These are phyloP conservation scores for Pichia deserticola DNA, from an alignment of 805 yeast genomes.

Conservation along the genomic window DNA sequence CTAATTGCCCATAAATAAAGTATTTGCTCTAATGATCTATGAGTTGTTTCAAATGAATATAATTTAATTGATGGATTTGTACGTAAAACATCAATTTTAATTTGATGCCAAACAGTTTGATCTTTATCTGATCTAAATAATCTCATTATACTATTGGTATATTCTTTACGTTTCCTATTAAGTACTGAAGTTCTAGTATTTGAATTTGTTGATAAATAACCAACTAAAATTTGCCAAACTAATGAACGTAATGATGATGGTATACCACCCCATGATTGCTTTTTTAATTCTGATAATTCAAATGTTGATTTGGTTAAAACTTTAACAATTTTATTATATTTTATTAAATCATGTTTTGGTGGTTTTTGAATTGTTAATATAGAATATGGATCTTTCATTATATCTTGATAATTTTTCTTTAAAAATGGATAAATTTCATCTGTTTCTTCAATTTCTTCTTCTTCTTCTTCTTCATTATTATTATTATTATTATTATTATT, in stretches of 20 bases:
- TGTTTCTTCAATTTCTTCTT: conserved; percentile 7
- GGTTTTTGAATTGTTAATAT: conserved; percentile 24
- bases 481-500: no score
- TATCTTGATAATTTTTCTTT: conserved; percentile 27
- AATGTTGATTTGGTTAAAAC: conserved; percentile 50
- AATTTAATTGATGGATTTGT: conserved; percentile 81
- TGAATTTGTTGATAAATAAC: conserved; percentile 83
- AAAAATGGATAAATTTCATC: conserved; percentile 19
- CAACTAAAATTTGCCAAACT: conserved; percentile 84
- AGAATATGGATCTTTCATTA: conserved; percentile 37
- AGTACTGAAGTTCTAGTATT: conserved; percentile 65
- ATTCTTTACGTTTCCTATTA: conserved; percentile 78
- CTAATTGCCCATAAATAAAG: conserved; percentile 91
- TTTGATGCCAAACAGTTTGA: conserved; percentile 88
- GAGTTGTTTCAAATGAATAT: conserved; percentile 64
- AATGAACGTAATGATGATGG: conserved; percentile 75
- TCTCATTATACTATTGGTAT: conserved; percentile 63
- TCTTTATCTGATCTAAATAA: conserved; percentile 56
- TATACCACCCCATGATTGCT: conserved; percentile 90
- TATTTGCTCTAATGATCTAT: conserved; percentile 70
- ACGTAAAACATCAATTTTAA: conserved; percentile 88
- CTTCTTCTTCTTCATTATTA: background rate
- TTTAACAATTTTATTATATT: conserved; percentile 60
- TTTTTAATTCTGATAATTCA: conserved; percentile 61
- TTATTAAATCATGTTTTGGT: conserved; percentile 38